Evolutionary conservation across 2,329 filamentous ascomycete genomes (phyloP), one percentile per base, ranked within the genome.

Genomic region (Colletotrichum graminicola): DNA sequence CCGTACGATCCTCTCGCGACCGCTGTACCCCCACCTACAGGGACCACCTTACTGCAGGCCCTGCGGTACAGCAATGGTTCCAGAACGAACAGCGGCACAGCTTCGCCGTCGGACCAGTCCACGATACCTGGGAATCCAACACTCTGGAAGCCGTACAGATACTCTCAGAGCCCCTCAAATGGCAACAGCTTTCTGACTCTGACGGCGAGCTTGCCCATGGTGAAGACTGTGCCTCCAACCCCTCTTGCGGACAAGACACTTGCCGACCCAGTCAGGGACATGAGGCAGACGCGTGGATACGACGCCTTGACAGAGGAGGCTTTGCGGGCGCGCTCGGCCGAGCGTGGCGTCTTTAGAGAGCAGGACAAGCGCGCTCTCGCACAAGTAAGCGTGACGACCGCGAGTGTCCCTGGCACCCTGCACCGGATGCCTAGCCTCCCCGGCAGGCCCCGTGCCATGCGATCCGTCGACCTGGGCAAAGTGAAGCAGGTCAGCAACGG

Each of bases 281-380:
- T 82, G 29, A 80, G 84, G 29, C 84, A 82, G 69, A 78, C 81
- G 10, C 82, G 84, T 2, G 83, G 85, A 39, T 76, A 82, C 36
- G 76, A 81, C 68, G 63, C 77, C 51, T 71, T 75, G 6, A 62
- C 75, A n/a, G 87, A 88, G 51, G 85, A 87, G 45, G 80, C 81
- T 29, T 83, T 85, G 2, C 85, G 91, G 45, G 87, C 89, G 6
- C 86, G 85, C 41, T 93, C 92, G 0, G 89, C 90, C 8, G 92
- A 94, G 71, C 85, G 90, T 52, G 85, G 87, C 74, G 74, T 88
- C 3, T 90, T 92, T 63, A 83, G 84, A 29, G 89, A 84, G 63
- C 82, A 85, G 12, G 90, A 93, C 77, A 90, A 91, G 74, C 90
- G 92, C 71, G 88, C 87, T 2, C 86, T 87, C 51, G 85, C 93